Evolutionary conservation across 1,284 basidiomycete genomes (phyloP), one percentile per base, ranked within the genome.

Genomic region (Anthracocystis walkeri): DNA sequence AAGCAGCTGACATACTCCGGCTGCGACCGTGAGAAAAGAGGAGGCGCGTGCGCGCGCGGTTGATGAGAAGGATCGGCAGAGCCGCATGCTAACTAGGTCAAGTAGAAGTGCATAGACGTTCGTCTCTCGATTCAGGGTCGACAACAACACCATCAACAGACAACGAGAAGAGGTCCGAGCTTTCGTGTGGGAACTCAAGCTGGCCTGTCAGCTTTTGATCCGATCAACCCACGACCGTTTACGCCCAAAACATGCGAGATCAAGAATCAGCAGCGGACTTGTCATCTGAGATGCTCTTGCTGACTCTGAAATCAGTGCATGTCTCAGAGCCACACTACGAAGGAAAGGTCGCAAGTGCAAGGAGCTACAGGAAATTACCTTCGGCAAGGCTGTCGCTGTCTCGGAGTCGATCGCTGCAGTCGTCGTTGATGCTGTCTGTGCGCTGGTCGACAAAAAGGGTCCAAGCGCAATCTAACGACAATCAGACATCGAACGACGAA

Each of bases 201-300:
- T 38, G 14, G 23, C 4, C 20, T 12, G 41, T 20, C 16, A 45
- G 14, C 4, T 16, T 29, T 29, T 29, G 27, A 29, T 29, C 18
- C 46, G 27, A 29, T 25, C 46, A 29, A 48, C n/a, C n/a, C n/a
- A n/a, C n/a, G n/a, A n/a, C 27, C 46, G 46, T 42, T n/a, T 38
- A 14, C 35, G 16, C 16, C n/a, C 29, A 31, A 7, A 29, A 4
- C 46, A 16, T 10, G n/a, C n/a, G n/a, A n/a, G 16, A 29, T 6
- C 14, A 16, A 10, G 12, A 25, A 5, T 7, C 18, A 16, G 25
- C 23, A 29, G 23, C 45, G 27, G 25, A 23, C 18, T 27, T 27
- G 25, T 46, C 35, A 14, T 38, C 14, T 14, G 14, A 4, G 14
- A 38, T 38, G 35, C 35, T 38, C 10, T 38, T 11, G 35, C 35